Percentiles rank a stretch among this genome's conserved stretches.
phyloP scores from a whole-genome alignment of 163 green algal species.

The Prototheca wickerhamii region DNA sequence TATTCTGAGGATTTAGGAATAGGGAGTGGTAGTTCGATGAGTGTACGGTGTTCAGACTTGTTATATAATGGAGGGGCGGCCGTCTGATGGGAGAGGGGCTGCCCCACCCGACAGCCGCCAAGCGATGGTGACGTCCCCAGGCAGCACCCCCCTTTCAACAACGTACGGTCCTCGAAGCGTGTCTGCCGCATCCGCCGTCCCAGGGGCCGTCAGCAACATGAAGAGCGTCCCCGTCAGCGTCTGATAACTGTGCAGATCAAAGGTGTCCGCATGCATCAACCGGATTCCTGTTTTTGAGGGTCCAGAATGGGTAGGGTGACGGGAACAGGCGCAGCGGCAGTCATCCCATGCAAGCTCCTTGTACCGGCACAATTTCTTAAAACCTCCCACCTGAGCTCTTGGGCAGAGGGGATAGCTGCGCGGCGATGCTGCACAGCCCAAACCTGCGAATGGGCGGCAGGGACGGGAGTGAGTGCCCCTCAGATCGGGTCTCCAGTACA shows the following conservation, averaged over 20 bases:
- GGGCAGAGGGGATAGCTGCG: conserved; percentile 65
- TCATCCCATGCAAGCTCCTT: no score
- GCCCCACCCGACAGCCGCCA: no score
- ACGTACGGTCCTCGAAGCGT: conserved; percentile 57
- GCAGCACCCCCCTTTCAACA: neutral
- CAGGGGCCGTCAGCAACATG: conserved; percentile 71
- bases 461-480: neutral
- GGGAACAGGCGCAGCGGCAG: no score
- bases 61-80: no score
- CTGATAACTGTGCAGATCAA: conserved; percentile 92
- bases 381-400: neutral
- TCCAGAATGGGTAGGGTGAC: no score
- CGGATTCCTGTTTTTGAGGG: conserved; percentile 55
- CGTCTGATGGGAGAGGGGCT: no score
- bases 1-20: conserved; percentile 41
- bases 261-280: conserved; percentile 83
- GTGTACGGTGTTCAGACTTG: no score
- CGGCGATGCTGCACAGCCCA: conserved; percentile 65
- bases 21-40: conserved; percentile 2
- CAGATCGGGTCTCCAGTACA: no score
- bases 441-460: conserved; percentile 62
- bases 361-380: no score
- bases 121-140: neutral
- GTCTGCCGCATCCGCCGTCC: conserved; percentile 50
- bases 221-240: conserved; percentile 89